A percentile compares a stretch with the other conserved stretches of the same genome.
Evolutionary conservation across 2,329 filamentous ascomycete genomes (phyloP).

Genomic region (Xylaria sp.): DNA sequence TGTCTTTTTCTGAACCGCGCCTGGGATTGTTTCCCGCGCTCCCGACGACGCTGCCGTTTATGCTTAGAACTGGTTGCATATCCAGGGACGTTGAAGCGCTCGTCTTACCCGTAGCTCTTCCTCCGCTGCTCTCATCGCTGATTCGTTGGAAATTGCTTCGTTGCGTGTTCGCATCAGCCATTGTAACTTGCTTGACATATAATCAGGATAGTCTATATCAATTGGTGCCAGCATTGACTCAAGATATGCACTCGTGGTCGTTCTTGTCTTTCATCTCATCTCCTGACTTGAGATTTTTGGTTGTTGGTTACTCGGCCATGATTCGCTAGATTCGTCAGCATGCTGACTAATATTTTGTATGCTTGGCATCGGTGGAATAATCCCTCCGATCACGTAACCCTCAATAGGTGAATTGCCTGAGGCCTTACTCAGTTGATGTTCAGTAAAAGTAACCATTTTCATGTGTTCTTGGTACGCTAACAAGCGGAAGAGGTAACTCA

Average conservation of each 20-base stretch:
- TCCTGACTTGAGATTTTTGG: not conserved
- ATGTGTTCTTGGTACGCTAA: no score
- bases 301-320: no score
- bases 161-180: conserved; percentile 7
- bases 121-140: conserved; percentile 17
- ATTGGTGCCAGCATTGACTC: not conserved
- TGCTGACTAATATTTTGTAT: not conserved
- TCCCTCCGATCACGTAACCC: conserved; percentile 12
- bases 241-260: not conserved
- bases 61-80: not conserved
- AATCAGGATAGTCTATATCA: not conserved
- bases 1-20: conserved; percentile 50
- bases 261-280: not conserved
- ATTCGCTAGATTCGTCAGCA: not conserved
- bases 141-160: not conserved
- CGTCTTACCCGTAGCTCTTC: conserved; percentile 31
- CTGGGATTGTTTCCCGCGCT: conserved; percentile 48
- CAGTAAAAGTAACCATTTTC: not conserved
- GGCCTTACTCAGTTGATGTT: not conserved
- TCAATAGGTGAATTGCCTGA: not conserved
- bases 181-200: not conserved
- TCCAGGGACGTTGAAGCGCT: not conserved
- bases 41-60: conserved; percentile 45
- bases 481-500: no score
- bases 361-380: not conserved